Evolutionary conservation across 805 yeast species (phyloP).

Genomic region (Pichia californica): DNA sequence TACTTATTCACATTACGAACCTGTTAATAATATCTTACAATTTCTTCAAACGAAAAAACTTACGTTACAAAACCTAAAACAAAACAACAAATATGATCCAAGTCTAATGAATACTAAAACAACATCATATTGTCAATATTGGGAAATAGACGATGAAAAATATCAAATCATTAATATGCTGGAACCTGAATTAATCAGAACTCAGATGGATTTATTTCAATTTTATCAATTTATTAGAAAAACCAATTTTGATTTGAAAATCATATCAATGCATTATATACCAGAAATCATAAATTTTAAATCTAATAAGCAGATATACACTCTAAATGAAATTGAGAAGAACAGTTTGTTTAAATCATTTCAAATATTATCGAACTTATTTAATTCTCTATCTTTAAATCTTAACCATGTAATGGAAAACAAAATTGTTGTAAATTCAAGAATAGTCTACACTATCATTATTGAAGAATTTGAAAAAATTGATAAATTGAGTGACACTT

Average conservation of each 20-base stretch:
- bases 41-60: background rate
- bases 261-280: background rate
- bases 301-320: background rate
- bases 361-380: background rate
- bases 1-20: constrained; percentile 7
- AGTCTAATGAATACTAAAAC: background rate
- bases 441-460: background rate
- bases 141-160: constrained; percentile 1
- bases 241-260: background rate
- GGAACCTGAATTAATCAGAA: background rate
- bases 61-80: background rate
- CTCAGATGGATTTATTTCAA: background rate
- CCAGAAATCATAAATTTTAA: background rate
- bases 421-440: background rate
- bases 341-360: background rate
- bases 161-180: constrained; percentile 1
- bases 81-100: background rate
- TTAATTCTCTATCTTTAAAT: background rate
- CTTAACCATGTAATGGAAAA: background rate
- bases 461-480: background rate
- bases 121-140: constrained; percentile 1
- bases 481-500: background rate
- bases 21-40: constrained; percentile 4
- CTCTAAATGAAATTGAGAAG: background rate
- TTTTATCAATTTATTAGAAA: background rate